phyloP scores from a whole-genome alignment of 164 flowering plant genomes.

The Aristolochia californica region DNA sequence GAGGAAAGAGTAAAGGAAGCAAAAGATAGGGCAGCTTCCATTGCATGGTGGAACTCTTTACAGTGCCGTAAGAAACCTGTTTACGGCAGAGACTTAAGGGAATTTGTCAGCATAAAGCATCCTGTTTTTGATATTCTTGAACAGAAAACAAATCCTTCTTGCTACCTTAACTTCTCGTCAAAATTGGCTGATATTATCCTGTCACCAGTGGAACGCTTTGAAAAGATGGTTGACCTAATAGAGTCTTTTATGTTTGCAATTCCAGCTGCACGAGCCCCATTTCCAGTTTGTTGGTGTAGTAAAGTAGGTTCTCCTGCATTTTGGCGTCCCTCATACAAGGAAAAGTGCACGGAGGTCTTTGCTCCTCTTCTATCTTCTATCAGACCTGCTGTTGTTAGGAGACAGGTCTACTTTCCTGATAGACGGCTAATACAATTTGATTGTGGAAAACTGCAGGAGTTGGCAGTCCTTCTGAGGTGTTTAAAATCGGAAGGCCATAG shows the following conservation, averaged over 20 bases:
- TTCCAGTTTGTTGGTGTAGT: conserved; percentile 85
- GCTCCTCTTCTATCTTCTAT: conserved; percentile 71
- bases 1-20: conserved; percentile 71
- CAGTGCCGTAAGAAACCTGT: conserved; percentile 67
- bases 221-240: conserved; percentile 53
- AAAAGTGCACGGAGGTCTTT: conserved; percentile 42
- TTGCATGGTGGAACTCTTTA: conserved; percentile 99
- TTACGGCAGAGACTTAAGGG: conserved; percentile 56
- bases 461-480: conserved; percentile 70
- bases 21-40: conserved; percentile 60
- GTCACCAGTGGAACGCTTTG: conserved; percentile 77
- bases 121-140: conserved; percentile 51
- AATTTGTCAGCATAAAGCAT: conserved; percentile 51
- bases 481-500: conserved; percentile 94
- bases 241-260: conserved; percentile 94
- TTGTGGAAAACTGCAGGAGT: conserved; percentile 96
- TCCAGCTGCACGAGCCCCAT: conserved; percentile 87
- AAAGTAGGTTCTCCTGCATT: conserved; percentile 46
- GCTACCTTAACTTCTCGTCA: conserved; percentile 52
- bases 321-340: conserved; percentile 38
- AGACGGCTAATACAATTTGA: conserved; percentile 96
- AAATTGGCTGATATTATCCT: conserved; percentile 67
- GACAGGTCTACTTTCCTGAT: conserved; percentile 96
- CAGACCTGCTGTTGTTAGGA: conserved; percentile 86
- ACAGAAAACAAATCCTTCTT: conserved; percentile 35